Evolutionary conservation across 2,329 filamentous ascomycete genomes (phyloP).

Genomic region (Alternaria arbusti): DNA sequence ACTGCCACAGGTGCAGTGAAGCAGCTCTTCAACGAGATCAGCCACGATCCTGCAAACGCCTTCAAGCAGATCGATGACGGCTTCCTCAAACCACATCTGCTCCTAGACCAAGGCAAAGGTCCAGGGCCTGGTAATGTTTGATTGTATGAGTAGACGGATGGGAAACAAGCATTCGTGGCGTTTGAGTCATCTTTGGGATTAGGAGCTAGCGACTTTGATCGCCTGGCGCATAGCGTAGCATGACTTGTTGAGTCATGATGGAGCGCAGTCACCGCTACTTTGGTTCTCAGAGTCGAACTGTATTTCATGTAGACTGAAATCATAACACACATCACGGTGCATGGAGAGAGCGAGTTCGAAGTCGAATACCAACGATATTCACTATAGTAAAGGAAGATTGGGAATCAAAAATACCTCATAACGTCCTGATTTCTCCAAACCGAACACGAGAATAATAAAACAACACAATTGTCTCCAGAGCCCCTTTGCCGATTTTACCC

Average conservation of each 20-base stretch:
- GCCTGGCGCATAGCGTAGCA: background rate
- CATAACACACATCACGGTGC: background rate
- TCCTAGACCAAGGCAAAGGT: conserved; percentile 70
- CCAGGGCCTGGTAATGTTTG: conserved; percentile 46
- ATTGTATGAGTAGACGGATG: conserved; percentile 5
- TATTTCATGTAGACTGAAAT: background rate
- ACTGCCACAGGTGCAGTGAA: conserved; percentile 78
- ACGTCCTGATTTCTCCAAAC: background rate
- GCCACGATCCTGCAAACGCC: conserved; percentile 86
- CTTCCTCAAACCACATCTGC: conserved; percentile 88
- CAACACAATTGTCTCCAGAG: background rate
- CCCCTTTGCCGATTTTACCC: background rate
- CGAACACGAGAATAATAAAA: background rate
- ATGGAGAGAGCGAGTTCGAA: background rate
- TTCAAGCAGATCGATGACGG: conserved; percentile 95
- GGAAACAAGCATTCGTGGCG: conserved; percentile 2
- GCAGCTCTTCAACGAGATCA: conserved; percentile 76
- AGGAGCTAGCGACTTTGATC: background rate
- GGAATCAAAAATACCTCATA: conserved; percentile 1
- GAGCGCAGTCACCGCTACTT: background rate
- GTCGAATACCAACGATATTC: background rate
- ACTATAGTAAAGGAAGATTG: background rate
- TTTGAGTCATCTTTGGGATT: conserved; percentile 1
- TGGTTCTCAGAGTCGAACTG: background rate
- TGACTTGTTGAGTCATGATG: background rate